Evolutionary conservation across 1,284 basidiomycete species (phyloP), one percentile per base, ranked within the genome.

Genomic region (Sanghuangporus sanghuang): DNA sequence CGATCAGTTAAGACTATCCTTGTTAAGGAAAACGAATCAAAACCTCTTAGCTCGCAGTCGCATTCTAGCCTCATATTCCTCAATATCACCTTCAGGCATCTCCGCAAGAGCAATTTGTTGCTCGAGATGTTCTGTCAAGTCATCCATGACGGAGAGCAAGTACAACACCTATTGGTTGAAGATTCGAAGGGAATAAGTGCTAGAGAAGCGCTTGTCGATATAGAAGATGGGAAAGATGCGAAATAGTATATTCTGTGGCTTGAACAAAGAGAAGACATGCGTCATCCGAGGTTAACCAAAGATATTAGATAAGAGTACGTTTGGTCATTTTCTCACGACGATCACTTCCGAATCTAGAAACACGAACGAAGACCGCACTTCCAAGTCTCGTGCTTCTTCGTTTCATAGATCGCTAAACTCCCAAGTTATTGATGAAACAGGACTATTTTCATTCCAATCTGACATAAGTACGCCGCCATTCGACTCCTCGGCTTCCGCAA

Each of bases 11-110:
- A 8, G 18, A 48, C 4, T 16, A 48, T 2, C n/a, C 2, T 49
- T 35, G 9, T 16, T 23, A 39, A 35, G 14, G 12, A 23, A 40
- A 36, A 1, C 9, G 27, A 40, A n/a, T 11, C 6, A 23, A 36
- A 35, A 63, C 62, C 62, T 63, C 16, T 53, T 58, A 14, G 23
- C 35, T 6, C 40, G 40, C 11, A 12, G 23, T 21, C 48, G 39
- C 38, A 52, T 49, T 48, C 59, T 42, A 14, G 60, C 44, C 36
- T 58, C 59, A 40, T 57, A 62, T 35, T 61, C 64, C n/a, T 61
- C 64, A 5, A 65, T 50, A 39, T 65, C 64, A 32, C 61, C 64
- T 40, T 65, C 64, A 27, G 59, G 48, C 44, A 65, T 61, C 11
- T 61, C 59, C 32, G 49, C 60, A 40, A 65, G 36, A 16, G 50